Base-by-base conservation (phyloP, 2,329 filamentous ascomycete species). In the Beauveria scarabaeidicola region DNA sequence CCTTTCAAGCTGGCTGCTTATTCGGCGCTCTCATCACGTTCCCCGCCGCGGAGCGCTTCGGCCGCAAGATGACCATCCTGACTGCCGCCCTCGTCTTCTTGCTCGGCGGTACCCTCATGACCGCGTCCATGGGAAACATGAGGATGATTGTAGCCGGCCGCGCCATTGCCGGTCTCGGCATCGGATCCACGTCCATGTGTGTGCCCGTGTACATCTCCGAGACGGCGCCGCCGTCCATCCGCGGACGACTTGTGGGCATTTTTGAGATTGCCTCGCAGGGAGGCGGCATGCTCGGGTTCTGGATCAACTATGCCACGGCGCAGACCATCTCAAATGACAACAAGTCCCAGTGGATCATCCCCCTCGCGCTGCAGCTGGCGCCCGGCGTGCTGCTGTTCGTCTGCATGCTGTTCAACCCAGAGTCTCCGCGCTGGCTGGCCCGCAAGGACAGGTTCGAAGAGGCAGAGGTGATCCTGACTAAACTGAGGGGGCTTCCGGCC, bases 361-460 rank as follows among this genome's bases (percentile, higher is more conserved):
- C 81, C 0, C 74, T 83, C 8, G 76, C 76, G 32, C 74, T 82
- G 67, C 81, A 84, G 68, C 77, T 75, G 48, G 72, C 84, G 9
- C 81, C 81, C 1, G 79, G 81, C 3, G 67, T 79, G 13, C 71
- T 82, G 53, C 75, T 85, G 32, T 72, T 81, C 58, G 60, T 70
- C 51, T 77, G 77, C 64, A 84, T 84, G 73, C 68, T 78, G 10
- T 71, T 83, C 60, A 82, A 79, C 72, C 78, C 79, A 58, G 81
- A 84, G 65, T 83, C 80, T 2, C 81, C 81, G 23, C 78, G 82
- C 47, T 83, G 77, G 76, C 75, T 84, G 4, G 81, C 81, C 32
- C 78, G 79, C 63, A 72, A 78, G 64, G 81, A 84, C 65, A 74
- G 77, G 58, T 82, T 78, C 78, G 81, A 84, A 53, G 11, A 47